Percentiles rank a stretch among this genome's conserved stretches.
phyloP scores from a whole-genome alignment of 306 rosid genomes.

The Dalbergia oliveri region DNA sequence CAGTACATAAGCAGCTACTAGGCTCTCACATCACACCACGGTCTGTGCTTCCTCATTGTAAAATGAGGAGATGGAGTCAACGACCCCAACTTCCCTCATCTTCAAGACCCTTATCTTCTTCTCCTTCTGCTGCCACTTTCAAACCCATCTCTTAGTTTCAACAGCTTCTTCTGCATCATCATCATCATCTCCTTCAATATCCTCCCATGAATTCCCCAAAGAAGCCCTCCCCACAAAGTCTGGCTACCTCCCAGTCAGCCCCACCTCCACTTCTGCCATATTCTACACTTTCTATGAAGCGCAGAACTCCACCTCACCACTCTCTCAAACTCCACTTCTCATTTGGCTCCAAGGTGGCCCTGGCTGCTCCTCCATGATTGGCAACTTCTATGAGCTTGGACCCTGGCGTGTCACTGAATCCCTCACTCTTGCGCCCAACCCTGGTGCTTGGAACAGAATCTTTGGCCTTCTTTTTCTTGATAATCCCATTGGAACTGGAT shows the following conservation, averaged over 20 bases:
- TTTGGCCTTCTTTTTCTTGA: conserved; percentile 83
- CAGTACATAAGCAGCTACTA: no score
- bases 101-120: conserved; percentile 11
- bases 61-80: conserved; percentile 24
- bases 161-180: background rate
- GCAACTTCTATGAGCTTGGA: conserved; percentile 84
- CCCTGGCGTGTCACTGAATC: conserved; percentile 69
- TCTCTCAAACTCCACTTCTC: conserved; percentile 77
- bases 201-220: conserved; percentile 52
- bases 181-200: background rate
- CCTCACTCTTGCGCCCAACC: conserved; percentile 58
- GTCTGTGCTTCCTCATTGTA: no score
- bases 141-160: background rate
- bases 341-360: conserved; percentile 97
- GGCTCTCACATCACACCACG: no score
- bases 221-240: conserved; percentile 77
- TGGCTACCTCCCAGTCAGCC: conserved; percentile 70
- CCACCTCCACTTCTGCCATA: conserved; percentile 64
- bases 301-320: conserved; percentile 53
- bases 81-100: background rate
- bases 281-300: conserved; percentile 89
- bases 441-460: conserved; percentile 74
- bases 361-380: conserved; percentile 91
- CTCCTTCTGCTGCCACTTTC: conserved; percentile 10
- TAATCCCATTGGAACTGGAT: conserved; percentile 83